Evolutionary conservation across 2,329 filamentous ascomycete species (phyloP).

Genomic region (Colletotrichum eleusines): DNA sequence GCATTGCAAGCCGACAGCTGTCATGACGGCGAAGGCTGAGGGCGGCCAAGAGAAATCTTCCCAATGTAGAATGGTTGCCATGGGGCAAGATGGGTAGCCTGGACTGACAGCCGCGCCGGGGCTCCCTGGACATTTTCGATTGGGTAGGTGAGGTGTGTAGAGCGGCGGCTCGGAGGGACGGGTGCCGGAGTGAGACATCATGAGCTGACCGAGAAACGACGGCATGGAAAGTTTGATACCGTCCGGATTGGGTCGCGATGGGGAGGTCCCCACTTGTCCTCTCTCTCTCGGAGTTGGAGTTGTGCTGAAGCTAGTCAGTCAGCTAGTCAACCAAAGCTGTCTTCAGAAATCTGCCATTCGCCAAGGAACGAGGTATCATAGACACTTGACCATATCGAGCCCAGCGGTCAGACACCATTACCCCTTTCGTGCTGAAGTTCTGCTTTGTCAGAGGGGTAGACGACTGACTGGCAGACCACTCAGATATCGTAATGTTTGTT

Average conservation of each 20-base stretch:
- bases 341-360: slow-evolving; percentile 12
- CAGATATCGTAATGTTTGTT: slow-evolving; percentile 1
- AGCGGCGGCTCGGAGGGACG: slow-evolving; percentile 8
- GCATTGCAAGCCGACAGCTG: slow-evolving; percentile 18
- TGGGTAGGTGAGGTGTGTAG: background rate
- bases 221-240: slow-evolving; percentile 16
- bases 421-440: slow-evolving; percentile 27
- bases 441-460: background rate
- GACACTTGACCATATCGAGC: slow-evolving; percentile 23
- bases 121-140: slow-evolving; percentile 3
- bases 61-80: slow-evolving; percentile 22
- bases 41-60: slow-evolving; percentile 12
- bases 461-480: slow-evolving; percentile 6
- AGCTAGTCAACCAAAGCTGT: slow-evolving; percentile 16
- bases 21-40: slow-evolving; percentile 38
- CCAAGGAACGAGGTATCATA: slow-evolving; percentile 15
- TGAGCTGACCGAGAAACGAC: slow-evolving; percentile 23
- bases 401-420: slow-evolving; percentile 18
- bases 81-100: background rate
- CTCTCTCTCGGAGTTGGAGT: background rate
- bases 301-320: slow-evolving; percentile 1
- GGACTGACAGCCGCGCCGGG: slow-evolving; percentile 9
- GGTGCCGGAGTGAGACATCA: slow-evolving; percentile 24
- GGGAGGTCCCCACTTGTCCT: background rate
- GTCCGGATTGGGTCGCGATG: slow-evolving; percentile 27